A percentile compares a stretch with the other conserved stretches of the same genome.
Evolutionary conservation across 495 filamentous ascomycete species (phyloP).

Genomic region (Tuber aestivum): DNA sequence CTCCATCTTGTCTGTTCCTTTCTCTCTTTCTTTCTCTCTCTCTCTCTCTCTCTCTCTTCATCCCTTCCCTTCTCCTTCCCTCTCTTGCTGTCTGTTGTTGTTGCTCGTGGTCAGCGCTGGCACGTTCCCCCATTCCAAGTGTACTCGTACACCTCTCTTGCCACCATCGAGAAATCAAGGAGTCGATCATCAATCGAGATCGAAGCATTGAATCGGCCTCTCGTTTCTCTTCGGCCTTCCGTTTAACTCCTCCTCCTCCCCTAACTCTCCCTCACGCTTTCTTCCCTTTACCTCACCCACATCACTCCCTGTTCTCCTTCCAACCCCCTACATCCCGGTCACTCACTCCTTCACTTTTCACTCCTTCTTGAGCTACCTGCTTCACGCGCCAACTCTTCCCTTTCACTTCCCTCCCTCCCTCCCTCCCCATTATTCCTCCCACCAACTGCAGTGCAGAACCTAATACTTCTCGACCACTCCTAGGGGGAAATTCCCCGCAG

Average conservation of each 20-base stretch:
- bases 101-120: conserved; percentile 11
- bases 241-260: conserved; percentile 21
- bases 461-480: background rate
- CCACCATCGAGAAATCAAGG: conserved; percentile 27
- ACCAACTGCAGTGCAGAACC: background rate
- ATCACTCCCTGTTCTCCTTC: background rate
- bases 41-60: conserved; percentile 6
- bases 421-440: background rate
- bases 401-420: background rate
- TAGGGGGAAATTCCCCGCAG: conserved; percentile 2
- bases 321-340: background rate
- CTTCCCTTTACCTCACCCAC: conserved; percentile 1
- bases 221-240: conserved; percentile 28
- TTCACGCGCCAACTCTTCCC: background rate
- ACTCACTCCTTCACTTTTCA: background rate
- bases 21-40: conserved; percentile 1
- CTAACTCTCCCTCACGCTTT: conserved; percentile 8
- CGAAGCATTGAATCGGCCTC: conserved; percentile 35
- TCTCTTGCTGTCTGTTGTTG: background rate
- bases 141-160: conserved; percentile 16
- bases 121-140: conserved; percentile 18
- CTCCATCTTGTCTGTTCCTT: background rate
- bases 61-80: background rate
- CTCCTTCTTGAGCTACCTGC: conserved; percentile 1
- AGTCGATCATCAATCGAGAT: conserved; percentile 40